Conservation (phyloP, 2,329 filamentous ascomycete species). For the Teratosphaeria nubilosa region DNA sequence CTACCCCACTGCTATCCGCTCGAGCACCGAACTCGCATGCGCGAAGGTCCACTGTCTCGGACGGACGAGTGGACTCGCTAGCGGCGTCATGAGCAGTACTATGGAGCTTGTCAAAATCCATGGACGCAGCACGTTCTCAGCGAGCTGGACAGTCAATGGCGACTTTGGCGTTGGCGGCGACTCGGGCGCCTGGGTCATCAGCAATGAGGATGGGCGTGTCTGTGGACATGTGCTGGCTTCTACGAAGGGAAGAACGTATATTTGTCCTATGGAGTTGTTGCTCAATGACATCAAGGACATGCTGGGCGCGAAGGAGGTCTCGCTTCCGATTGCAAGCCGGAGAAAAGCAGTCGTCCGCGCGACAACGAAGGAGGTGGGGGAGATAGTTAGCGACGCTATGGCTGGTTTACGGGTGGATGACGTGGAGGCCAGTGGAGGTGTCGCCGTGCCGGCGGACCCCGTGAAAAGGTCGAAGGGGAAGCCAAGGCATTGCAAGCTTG, state of each 20-base stretch:
- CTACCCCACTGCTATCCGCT: constrained; percentile 41
- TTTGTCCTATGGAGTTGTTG: constrained; percentile 88
- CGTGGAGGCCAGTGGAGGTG: constrained; percentile 9
- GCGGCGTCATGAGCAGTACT: constrained; percentile 64
- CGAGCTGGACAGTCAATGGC: constrained; percentile 55
- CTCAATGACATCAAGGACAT: constrained; percentile 76
- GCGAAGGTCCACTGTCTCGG: constrained; percentile 79
- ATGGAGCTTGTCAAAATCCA: constrained; percentile 81
- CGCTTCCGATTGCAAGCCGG: constrained; percentile 45
- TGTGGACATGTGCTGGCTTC: constrained; percentile 83
- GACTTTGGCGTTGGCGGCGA: constrained; percentile 68
- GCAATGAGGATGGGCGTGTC: constrained; percentile 65
- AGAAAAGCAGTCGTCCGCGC: not conserved
- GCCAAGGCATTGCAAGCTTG: not conserved
- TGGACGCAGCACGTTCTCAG: constrained; percentile 69
- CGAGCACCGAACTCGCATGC: constrained; percentile 56
- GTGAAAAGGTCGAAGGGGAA: constrained; percentile 3
- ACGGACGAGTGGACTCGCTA: constrained; percentile 73
- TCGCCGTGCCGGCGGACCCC: constrained; percentile 10
- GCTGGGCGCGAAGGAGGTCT: constrained; percentile 59
- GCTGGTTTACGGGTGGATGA: not conserved
- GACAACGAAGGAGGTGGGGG: not conserved
- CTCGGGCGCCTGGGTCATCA: constrained; percentile 86
- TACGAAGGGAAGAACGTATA: constrained; percentile 68
- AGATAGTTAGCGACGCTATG: not conserved